phyloP scores from a whole-genome alignment of 2,329 filamentous ascomycete genomes.

The Ramularia endophylla region DNA sequence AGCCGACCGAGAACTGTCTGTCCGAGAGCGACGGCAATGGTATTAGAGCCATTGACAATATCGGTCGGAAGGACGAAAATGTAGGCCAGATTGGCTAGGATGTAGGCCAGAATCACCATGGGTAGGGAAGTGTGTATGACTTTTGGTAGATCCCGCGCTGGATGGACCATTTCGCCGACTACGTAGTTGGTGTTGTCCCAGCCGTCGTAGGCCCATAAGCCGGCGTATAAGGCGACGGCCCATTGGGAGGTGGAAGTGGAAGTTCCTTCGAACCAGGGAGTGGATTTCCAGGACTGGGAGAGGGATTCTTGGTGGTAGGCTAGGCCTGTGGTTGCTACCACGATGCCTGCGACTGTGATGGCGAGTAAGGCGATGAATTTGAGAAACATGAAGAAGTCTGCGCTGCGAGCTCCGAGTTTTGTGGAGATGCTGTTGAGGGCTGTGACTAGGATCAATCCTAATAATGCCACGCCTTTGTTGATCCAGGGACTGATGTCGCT shows the following conservation, averaged over 20 bases:
- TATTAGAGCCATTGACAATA: conserved; percentile 81
- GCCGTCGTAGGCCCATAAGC: conserved; percentile 95
- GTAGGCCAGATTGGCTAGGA: conserved; percentile 88
- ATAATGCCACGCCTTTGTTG: conserved; percentile 78
- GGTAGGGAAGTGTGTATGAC: conserved; percentile 98
- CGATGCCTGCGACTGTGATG: conserved; percentile 79
- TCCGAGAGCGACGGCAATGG: conserved; percentile 92
- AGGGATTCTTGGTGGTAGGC: conserved; percentile 65
- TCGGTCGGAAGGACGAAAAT: conserved; percentile 83
- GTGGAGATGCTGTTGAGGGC: conserved; percentile 88
- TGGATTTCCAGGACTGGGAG: conserved; percentile 68
- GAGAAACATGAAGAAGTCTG: conserved; percentile 92
- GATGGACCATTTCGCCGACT: conserved; percentile 92
- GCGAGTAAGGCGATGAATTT: conserved; percentile 88
- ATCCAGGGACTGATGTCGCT: conserved; percentile 78
- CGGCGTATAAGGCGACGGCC: conserved; percentile 92
- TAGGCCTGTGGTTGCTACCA: conserved; percentile 81
- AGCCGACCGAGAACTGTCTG: conserved; percentile 79
- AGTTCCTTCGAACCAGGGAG: conserved; percentile 79
- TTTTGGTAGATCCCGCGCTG: conserved; percentile 78
- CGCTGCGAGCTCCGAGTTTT: conserved; percentile 75
- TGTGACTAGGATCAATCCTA: conserved; percentile 70
- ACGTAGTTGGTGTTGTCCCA: conserved; percentile 99
- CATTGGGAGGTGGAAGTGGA: conserved; percentile 73
- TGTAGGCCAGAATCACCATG: conserved; percentile 81